A percentile compares a stretch with the other conserved stretches of the same genome.
These are phyloP conservation scores for Pulveroboletus sp. DNA, from an alignment of 768 basidiomycete genomes.

Conservation along the genomic window DNA sequence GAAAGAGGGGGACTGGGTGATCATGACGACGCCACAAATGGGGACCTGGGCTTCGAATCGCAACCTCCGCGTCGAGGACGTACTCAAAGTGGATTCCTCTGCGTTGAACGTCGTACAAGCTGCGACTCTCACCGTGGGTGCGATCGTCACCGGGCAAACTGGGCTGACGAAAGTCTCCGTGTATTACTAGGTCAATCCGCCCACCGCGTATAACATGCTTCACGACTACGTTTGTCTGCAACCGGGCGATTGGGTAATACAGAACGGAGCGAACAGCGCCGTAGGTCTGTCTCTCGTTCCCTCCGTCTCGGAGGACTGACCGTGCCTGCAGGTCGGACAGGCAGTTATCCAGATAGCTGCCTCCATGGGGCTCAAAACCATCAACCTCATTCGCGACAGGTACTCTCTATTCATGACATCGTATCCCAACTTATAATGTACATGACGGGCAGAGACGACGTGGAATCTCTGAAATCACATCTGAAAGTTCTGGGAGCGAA, in stretches of 20 bases:
- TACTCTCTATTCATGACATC: slow-evolving; percentile 20
- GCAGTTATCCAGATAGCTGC: slow-evolving; percentile 85
- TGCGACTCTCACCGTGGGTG: slow-evolving; percentile 69
- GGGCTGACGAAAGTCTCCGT: neutral
- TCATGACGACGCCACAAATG: slow-evolving; percentile 62
- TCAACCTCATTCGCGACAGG: slow-evolving; percentile 80
- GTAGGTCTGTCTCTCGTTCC: slow-evolving; percentile 38
- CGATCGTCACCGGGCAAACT: neutral
- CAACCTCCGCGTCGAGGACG: slow-evolving; percentile 51
- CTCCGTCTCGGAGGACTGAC: neutral
- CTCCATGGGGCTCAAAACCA: slow-evolving; percentile 62
- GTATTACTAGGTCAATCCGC: slow-evolving; percentile 69
- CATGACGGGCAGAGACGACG: slow-evolving; percentile 42
- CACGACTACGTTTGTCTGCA: slow-evolving; percentile 60
- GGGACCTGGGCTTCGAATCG: slow-evolving; percentile 70
- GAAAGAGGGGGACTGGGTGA: slow-evolving; percentile 64
- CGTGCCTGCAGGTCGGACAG: slow-evolving; percentile 61
- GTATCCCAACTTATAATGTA: too few species aligned
- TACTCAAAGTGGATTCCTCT: slow-evolving; percentile 55
- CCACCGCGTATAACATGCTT: slow-evolving; percentile 83
- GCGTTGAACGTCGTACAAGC: slow-evolving; percentile 56
- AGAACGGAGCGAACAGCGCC: slow-evolving; percentile 84
- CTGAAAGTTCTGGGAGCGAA: slow-evolving; percentile 66
- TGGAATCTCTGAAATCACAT: slow-evolving; percentile 45
- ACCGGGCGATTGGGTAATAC: slow-evolving; percentile 75